Evolutionary conservation across 371 early-diverging fungal genomes (phyloP).

Genomic region (Sporodiniella umbellata): DNA sequence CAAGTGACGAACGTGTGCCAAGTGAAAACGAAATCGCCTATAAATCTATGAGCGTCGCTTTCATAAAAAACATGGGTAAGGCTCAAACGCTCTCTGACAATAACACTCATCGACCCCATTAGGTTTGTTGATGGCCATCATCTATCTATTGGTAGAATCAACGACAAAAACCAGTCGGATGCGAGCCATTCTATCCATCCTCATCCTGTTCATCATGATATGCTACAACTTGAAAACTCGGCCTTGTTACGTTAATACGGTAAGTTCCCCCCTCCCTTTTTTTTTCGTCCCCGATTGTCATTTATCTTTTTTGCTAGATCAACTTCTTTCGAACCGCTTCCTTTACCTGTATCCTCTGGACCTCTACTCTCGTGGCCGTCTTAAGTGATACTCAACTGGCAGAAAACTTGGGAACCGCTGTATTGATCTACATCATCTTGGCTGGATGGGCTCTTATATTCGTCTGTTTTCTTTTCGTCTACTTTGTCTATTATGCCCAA

Average conservation of each 20-base stretch:
- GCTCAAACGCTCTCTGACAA: background rate
- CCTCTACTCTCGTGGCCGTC: constrained; percentile 50
- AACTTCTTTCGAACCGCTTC: constrained; percentile 59
- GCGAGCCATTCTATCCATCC: constrained; percentile 55
- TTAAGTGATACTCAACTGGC: constrained; percentile 47
- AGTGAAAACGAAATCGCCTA: constrained; percentile 68
- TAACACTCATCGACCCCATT: background rate
- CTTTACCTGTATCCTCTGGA: constrained; percentile 56
- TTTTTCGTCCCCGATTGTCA: background rate
- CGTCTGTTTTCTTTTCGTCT: constrained; percentile 41
- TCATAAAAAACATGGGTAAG: constrained; percentile 68
- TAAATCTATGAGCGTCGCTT: constrained; percentile 66
- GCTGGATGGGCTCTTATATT: constrained; percentile 55
- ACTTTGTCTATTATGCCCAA: constrained; percentile 41
- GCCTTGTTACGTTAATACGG: constrained; percentile 57
- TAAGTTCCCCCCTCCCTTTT: background rate
- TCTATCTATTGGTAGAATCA: constrained; percentile 54
- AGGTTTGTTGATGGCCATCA: constrained; percentile 52
- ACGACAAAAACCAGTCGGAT: constrained; percentile 48
- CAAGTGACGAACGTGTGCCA: constrained; percentile 69
- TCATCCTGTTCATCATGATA: constrained; percentile 55
- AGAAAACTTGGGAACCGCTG: constrained; percentile 40
- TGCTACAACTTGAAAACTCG: constrained; percentile 58
- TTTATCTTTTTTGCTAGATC: constrained; percentile 24
- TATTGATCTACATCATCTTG: constrained; percentile 50